These are phyloP conservation scores for Rhizophora apiculata DNA, from an alignment of 345 rosid genomes.

Conservation along the genomic window DNA sequence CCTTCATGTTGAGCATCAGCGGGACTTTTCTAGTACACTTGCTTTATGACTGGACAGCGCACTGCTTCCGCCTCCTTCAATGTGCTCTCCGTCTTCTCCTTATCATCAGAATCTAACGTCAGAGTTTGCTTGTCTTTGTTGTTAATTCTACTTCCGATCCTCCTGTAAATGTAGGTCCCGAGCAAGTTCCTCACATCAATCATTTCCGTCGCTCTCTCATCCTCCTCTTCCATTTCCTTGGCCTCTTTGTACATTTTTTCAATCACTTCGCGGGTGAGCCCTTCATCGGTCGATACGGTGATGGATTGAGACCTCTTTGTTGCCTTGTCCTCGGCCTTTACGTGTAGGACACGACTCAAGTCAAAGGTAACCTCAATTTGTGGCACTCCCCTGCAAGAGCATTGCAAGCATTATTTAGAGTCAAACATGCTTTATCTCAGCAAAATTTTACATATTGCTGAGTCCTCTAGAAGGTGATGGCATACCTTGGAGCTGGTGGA, in stretches of 20 bases:
- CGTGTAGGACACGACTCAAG: constrained; percentile 46
- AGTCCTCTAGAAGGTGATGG: too few species aligned
- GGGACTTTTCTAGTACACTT: constrained; percentile 39
- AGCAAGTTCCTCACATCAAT: constrained; percentile 53
- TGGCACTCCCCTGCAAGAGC: constrained; percentile 44
- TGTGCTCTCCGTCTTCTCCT: constrained; percentile 42
- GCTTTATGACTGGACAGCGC: constrained; percentile 45
- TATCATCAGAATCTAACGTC: constrained; percentile 44
- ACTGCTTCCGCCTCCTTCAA: constrained; percentile 50
- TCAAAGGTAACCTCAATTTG: constrained; percentile 53
- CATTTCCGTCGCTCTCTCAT: constrained; percentile 39
- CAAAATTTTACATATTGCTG: too few species aligned
- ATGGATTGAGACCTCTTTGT: constrained; percentile 42
- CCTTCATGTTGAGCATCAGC: constrained; percentile 31
- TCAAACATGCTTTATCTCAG: too few species aligned
- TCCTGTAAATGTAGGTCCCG: constrained; percentile 48
- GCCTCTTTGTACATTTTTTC: constrained; percentile 56
- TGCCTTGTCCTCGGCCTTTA: constrained; percentile 54
- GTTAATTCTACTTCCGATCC: constrained; percentile 32
- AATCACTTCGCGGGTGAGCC: constrained; percentile 54
- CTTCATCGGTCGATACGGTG: constrained; percentile 48
- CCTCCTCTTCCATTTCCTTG: constrained; percentile 52
- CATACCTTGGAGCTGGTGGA: too few species aligned
- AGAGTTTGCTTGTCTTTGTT: constrained; percentile 41
- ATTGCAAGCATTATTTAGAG: neutral